Percentiles rank a stretch among this genome's conserved stretches.
Evolutionary conservation across 148 eudicot genomes (phyloP).

Genomic region (Nyssa sinensis): DNA sequence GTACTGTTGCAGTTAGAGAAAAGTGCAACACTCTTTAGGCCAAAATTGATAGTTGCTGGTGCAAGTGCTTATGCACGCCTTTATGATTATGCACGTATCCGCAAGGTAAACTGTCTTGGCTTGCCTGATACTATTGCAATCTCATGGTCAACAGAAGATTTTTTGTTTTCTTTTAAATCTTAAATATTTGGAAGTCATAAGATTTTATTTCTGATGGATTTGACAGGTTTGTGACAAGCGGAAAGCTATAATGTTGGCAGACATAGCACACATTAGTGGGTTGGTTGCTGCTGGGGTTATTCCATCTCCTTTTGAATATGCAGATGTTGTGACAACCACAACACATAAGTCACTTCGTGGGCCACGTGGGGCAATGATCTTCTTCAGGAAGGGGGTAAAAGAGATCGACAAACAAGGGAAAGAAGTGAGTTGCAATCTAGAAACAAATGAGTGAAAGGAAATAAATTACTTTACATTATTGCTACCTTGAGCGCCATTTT

Average conservation of each 20-base stretch:
- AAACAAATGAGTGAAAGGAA: neutral
- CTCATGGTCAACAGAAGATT: neutral
- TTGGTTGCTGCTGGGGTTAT: constrained; percentile 95
- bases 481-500: neutral
- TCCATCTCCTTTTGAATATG: constrained; percentile 70
- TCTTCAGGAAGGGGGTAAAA: constrained; percentile 59
- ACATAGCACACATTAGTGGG: constrained; percentile 99
- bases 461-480: neutral
- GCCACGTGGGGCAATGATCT: constrained; percentile 72
- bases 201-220: neutral
- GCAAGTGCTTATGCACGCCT: constrained; percentile 98
- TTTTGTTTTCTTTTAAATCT: too few species aligned
- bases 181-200: constrained; percentile 5
- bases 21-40: constrained; percentile 88
- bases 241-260: constrained; percentile 86
- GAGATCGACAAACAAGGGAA: constrained; percentile 54
- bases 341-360: constrained; percentile 68
- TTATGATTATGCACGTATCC: constrained; percentile 84
- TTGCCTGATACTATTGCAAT: neutral
- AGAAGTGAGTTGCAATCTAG: constrained; percentile 32
- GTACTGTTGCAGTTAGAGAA: constrained; percentile 70
- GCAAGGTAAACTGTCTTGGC: too few species aligned
- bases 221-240: constrained; percentile 88
- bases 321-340: constrained; percentile 63
- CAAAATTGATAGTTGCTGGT: constrained; percentile 92